These are phyloP conservation scores for Trametes maxima DNA, from an alignment of 768 basidiomycete genomes.

Conservation along the genomic window DNA sequence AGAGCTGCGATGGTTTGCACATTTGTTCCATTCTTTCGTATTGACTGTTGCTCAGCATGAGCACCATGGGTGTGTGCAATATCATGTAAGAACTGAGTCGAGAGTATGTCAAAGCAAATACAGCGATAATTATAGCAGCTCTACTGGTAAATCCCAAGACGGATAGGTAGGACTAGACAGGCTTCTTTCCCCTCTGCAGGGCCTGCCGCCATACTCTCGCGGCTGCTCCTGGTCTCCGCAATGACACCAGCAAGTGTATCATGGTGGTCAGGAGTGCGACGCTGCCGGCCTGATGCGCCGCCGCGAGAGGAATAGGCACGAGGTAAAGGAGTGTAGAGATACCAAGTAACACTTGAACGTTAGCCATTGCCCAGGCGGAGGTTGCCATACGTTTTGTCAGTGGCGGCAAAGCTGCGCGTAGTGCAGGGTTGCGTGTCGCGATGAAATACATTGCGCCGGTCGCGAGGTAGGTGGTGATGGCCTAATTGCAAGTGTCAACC, in stretches of 20 bases:
- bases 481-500: slow-evolving; percentile 47
- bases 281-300: slow-evolving; percentile 94
- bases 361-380: slow-evolving; percentile 76
- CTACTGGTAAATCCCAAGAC: slow-evolving; percentile 1
- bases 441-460: slow-evolving; percentile 61
- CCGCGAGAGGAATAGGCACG: slow-evolving; percentile 90
- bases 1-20: slow-evolving; percentile 11
- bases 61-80: neutral
- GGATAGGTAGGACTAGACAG: neutral
- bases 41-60: neutral
- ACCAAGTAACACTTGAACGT: slow-evolving; percentile 78
- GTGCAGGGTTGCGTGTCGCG: slow-evolving; percentile 53
- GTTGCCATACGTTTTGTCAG: slow-evolving; percentile 52
- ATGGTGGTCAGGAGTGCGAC: slow-evolving; percentile 83
- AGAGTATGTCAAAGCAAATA: slow-evolving; percentile 2
- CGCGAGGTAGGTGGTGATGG: slow-evolving; percentile 78
- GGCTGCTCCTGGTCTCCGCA: slow-evolving; percentile 69
- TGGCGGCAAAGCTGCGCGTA: slow-evolving; percentile 59
- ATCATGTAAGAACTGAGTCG: slow-evolving; percentile 4
- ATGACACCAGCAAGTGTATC: slow-evolving; percentile 70
- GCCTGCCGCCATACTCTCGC: slow-evolving; percentile 62
- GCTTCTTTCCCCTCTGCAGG: slow-evolving; percentile 17
- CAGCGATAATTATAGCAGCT: slow-evolving; percentile 15
- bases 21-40: neutral
- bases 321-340: slow-evolving; percentile 87